Conservation (phyloP, 305 asterid genomes). For the Solanum hybrid region DNA sequence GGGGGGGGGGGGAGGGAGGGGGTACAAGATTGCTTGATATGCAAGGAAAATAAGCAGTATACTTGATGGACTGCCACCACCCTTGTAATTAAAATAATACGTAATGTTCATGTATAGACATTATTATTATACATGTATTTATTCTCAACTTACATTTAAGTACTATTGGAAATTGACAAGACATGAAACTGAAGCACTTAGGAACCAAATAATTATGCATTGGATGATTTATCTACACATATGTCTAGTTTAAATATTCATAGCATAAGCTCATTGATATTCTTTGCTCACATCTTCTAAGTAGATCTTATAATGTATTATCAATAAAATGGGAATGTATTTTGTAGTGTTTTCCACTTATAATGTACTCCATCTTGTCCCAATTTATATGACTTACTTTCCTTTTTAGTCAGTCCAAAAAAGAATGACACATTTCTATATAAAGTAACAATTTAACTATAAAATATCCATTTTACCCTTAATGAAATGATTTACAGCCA, state of each 20-base stretch:
- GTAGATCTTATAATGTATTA: background rate
- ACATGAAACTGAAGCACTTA: conserved; percentile 7
- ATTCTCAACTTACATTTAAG: background rate
- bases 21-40: conserved; percentile 60
- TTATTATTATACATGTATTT: background rate
- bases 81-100: background rate
- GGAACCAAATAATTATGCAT: background rate
- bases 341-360: background rate
- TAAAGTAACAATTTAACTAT: too few species aligned
- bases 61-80: conserved; percentile 35
- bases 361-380: background rate
- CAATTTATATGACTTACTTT: too few species aligned
- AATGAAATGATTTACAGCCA: too few species aligned
- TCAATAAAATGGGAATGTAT: background rate
- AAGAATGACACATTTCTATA: too few species aligned
- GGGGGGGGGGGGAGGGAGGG: background rate
- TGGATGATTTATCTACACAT: background rate
- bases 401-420: too few species aligned
- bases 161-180: background rate
- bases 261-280: background rate
- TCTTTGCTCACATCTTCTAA: background rate
- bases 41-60: conserved; percentile 49
- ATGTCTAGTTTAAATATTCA: background rate
- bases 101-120: background rate
- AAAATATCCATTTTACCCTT: too few species aligned